Evolutionary conservation across 1,139 yeast species (phyloP).

Genomic region (Saccharomyces hybrid): DNA sequence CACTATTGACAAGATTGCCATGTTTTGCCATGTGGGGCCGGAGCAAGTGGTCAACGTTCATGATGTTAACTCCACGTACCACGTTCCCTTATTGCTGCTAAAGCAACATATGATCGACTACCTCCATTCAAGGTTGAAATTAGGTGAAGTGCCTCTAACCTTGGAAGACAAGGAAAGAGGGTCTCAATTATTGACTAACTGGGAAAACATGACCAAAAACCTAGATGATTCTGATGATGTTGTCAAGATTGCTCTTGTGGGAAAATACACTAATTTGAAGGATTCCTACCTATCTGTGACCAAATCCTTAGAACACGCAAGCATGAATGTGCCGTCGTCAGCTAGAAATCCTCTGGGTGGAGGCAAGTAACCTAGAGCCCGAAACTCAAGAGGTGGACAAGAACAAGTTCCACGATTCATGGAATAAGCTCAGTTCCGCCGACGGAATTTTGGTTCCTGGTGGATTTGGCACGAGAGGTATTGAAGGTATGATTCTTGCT

Average conservation of each 20-base stretch:
- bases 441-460: constrained; percentile 98
- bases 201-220: constrained; percentile 71
- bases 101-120: constrained; percentile 81
- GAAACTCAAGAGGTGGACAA: constrained; percentile 55
- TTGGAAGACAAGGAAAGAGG: constrained; percentile 56
- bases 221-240: constrained; percentile 78
- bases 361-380: constrained; percentile 81
- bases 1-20: constrained; percentile 48
- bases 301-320: constrained; percentile 89
- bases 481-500: constrained; percentile 96
- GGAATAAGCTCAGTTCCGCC: constrained; percentile 90
- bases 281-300: constrained; percentile 93
- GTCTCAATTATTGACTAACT: constrained; percentile 56
- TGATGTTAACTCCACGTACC: constrained; percentile 95
- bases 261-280: constrained; percentile 91
- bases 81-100: constrained; percentile 83
- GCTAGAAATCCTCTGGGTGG: constrained; percentile 91
- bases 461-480: constrained; percentile 95
- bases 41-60: constrained; percentile 95
- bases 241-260: constrained; percentile 92
- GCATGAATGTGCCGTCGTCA: constrained; percentile 82
- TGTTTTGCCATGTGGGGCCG: constrained; percentile 98
- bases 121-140: constrained; percentile 58
- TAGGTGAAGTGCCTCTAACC: constrained; percentile 38
- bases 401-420: constrained; percentile 83